Evolutionary conservation across 2,329 filamentous ascomycete genomes (phyloP).

Genomic region (Diaporthe sp.): DNA sequence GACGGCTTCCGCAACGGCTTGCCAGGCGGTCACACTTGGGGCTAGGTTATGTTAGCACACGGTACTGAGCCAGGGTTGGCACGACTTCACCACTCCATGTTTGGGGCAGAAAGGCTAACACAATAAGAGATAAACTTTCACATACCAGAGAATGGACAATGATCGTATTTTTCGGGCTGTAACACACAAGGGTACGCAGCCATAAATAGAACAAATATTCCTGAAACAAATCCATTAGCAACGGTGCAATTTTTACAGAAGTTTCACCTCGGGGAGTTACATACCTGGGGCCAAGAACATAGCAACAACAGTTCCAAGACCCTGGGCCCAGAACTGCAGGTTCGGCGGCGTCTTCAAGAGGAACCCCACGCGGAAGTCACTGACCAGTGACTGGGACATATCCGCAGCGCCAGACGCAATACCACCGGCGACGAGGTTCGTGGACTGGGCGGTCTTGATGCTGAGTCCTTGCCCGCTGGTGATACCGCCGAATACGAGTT

Average conservation of each 20-base stretch:
- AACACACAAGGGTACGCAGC: slow-evolving; percentile 72
- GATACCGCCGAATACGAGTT: slow-evolving; percentile 74
- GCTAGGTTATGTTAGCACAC: slow-evolving; percentile 38
- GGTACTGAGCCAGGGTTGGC: too few species aligned
- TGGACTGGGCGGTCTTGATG: slow-evolving; percentile 64
- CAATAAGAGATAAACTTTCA: not conserved
- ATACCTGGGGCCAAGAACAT: slow-evolving; percentile 75
- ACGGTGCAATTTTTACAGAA: not conserved
- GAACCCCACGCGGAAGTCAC: slow-evolving; percentile 76
- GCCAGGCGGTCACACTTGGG: slow-evolving; percentile 74
- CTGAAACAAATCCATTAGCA: not conserved
- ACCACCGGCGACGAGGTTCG: slow-evolving; percentile 73
- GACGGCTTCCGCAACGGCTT: slow-evolving; percentile 71
- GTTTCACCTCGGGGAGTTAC: slow-evolving; percentile 72
- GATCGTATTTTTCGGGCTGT: slow-evolving; percentile 54
- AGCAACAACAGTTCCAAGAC: slow-evolving; percentile 60
- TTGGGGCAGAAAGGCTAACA: not conserved
- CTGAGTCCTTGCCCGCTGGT: slow-evolving; percentile 64
- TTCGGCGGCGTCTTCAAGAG: slow-evolving; percentile 72
- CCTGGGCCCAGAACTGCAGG: slow-evolving; percentile 74
- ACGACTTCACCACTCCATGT: not conserved
- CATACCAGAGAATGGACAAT: slow-evolving; percentile 58
- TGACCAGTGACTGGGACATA: slow-evolving; percentile 63
- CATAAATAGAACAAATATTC: slow-evolving; percentile 8
- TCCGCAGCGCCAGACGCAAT: slow-evolving; percentile 66